phyloP scores from a whole-genome alignment of 352 stramenopile genomes.

The Stephanocyclus meneghinianus region DNA sequence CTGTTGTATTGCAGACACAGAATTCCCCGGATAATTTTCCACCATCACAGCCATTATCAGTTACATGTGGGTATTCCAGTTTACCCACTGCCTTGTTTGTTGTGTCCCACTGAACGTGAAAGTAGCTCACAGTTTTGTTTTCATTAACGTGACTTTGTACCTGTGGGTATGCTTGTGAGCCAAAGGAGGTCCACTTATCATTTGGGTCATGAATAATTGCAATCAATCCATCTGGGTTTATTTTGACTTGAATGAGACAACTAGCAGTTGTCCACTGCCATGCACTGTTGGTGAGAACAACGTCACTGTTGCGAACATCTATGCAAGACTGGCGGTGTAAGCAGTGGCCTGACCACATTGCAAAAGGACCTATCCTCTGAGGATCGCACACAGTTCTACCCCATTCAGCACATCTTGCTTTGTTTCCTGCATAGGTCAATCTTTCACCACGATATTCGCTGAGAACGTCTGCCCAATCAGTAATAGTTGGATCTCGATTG shows the following conservation, averaged over 20 bases:
- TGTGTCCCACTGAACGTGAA: constrained; percentile 49
- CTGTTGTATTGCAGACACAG: constrained; percentile 44
- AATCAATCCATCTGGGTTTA: constrained; percentile 49
- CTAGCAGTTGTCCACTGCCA: constrained; percentile 46
- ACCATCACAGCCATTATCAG: constrained; percentile 51
- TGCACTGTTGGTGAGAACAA: neutral
- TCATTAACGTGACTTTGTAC: constrained; percentile 38
- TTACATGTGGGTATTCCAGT: constrained; percentile 35
- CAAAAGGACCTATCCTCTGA: constrained; percentile 20
- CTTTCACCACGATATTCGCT: constrained; percentile 32
- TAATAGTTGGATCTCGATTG: neutral
- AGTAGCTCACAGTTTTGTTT: constrained; percentile 36
- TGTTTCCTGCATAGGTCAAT: constrained; percentile 20
- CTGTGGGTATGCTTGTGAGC: constrained; percentile 7
- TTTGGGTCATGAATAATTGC: constrained; percentile 30
- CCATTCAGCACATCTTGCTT: constrained; percentile 24
- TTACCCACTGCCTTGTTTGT: constrained; percentile 28
- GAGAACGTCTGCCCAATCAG: constrained; percentile 33
- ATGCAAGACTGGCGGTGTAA: constrained; percentile 30
- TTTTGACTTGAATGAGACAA: constrained; percentile 59
- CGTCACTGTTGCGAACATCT: constrained; percentile 7
- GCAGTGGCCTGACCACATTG: constrained; percentile 28
- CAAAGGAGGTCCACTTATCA: neutral
- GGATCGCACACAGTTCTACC: constrained; percentile 29
- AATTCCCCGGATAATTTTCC: constrained; percentile 19